Base-by-base conservation (phyloP, 1,284 basidiomycete genomes). In the Papiliotrema laurentii region DNA sequence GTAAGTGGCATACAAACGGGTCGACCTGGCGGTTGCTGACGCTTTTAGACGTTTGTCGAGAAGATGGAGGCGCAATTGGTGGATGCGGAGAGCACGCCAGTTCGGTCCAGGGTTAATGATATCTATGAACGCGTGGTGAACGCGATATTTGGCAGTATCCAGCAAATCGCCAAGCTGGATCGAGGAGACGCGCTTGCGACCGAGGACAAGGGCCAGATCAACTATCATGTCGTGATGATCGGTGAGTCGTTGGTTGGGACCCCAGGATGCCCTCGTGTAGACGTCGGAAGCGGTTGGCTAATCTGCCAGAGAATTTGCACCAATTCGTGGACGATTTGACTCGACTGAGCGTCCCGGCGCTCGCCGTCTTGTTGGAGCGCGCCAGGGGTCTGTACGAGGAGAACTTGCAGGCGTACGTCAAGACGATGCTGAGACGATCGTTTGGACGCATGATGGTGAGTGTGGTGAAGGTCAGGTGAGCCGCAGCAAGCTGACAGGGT, bases 131-230 rank as follows among this genome's bases (percentile, higher is more conserved):
- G 80, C 59, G 87, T 97, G 39, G 86, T 90, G 27, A 82, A 86
- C 50, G 78, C 84, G 24, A 94, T 97, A 81, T 93, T 97, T 60
- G 90, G 91, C 39, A 85, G 83, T 16, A 73, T 98, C 47, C 92
- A 93, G 73, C 89, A 96, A 54, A 90, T 97, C 81, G 91, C 91
- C 10, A 94, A 92, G 69, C 76, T 91, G 76, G 86, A 90, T 50
- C 86, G 86, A 1, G 88, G 65, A 0, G 69, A 71, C 26, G 63
- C 61, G 9, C 64, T 87, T 58, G 70, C 66, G 21, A 85, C 83
- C 0, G 92, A 96, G 63, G 94, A 94, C 73, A 98, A 98, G 72
- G 91, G 91, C 1, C 89, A 94, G 67, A 79, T 97, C 47, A 97
- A 97, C 69, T 96, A 93, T 63, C 89, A 96, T 66, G 89, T 97